Evolutionary conservation across 352 stramenopile genomes (phyloP), one percentile per base, ranked within the genome.

Genomic region (Pythium biforme): DNA sequence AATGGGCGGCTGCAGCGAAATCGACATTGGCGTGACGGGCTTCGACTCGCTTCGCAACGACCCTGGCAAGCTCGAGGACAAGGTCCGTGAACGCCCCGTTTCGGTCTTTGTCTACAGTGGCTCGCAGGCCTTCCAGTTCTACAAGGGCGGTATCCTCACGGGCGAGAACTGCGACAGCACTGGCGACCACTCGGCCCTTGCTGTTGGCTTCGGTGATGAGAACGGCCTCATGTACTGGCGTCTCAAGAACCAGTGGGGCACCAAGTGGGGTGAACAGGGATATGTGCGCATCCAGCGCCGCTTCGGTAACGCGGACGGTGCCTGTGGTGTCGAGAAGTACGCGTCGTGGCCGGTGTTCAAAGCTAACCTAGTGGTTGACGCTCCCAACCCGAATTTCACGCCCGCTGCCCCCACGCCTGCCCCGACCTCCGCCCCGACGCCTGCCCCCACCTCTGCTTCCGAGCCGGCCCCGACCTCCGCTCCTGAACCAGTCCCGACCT

Each of bases 191-290:
- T 86, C 79, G 37, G 81, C 70, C 0, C 68, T 92, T 1, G 74
- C 72, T 0, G 79, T 92, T n/a, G 83, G 83, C 9, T 89, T 83
- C 41, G 75, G 77, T 25, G 70, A 76, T 33, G 75, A 79, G n/a
- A 76, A 83, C 23, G 70, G 72, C 14, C 23, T 76, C n/a, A 31
- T 55, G 3, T 85, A 82, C 61, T 84, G 77, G 77, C 81, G 79
- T 47, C 70, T 92, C 48, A 88, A 89, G 66, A 92, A 92, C 64
- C 79, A 84, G 57, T 92, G 81, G 81, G 83, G 83, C 5, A 77
- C 73, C 3, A 59, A 64, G 4, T 93, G 83, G 82, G 82, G 84
- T 26, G 83, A 91, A 55, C 43, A 74, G 12, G 84, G 82, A 20
- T 93, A 88, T 67, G 75, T 87, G 22, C 78, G 80, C 55, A 79